These are phyloP conservation scores for Poteriospumella lacustris DNA, from an alignment of 108 stramenopile genomes.

Conservation along the genomic window DNA sequence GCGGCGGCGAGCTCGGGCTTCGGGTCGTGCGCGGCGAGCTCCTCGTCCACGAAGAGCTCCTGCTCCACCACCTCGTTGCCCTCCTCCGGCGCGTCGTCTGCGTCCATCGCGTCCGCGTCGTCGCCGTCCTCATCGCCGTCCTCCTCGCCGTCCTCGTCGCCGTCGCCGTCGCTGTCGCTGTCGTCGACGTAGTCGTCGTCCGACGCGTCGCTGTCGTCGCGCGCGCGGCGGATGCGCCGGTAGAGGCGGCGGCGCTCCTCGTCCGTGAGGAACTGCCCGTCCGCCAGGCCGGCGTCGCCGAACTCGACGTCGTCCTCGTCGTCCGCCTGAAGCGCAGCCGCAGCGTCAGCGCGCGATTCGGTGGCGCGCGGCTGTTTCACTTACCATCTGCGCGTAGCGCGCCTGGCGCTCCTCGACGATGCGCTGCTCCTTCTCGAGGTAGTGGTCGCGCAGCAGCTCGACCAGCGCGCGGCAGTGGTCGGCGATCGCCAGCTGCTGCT, in stretches of 20 bases:
- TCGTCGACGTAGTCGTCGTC: not conserved
- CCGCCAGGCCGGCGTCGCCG: not conserved
- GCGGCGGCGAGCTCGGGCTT: not conserved
- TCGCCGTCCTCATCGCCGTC: not conserved
- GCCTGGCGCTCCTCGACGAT: not conserved
- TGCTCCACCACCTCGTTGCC: not conserved
- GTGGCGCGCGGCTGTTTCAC: too few species aligned
- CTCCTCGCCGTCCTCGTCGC: not conserved
- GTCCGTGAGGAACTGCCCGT: constrained; percentile 3
- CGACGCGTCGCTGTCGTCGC: not conserved
- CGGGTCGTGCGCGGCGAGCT: not conserved
- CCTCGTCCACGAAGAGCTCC: not conserved
- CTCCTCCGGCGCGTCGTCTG: not conserved
- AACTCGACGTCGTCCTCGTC: not conserved
- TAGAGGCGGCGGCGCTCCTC: not conserved
- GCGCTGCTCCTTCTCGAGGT: not conserved
- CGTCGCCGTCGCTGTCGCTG: not conserved
- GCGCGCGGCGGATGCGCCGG: not conserved
- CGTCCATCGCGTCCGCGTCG: not conserved
- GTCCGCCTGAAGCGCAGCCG: too few species aligned
- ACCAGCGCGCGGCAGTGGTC: not conserved
- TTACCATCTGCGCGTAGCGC: not conserved
- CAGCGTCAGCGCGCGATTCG: too few species aligned
- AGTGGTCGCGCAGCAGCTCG: not conserved
- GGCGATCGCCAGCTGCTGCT: not conserved